Percentiles rank a stretch among this genome's conserved stretches.
These are phyloP conservation scores for Cytospora mali DNA, from an alignment of 2,329 filamentous ascomycete genomes.

Conservation along the genomic window DNA sequence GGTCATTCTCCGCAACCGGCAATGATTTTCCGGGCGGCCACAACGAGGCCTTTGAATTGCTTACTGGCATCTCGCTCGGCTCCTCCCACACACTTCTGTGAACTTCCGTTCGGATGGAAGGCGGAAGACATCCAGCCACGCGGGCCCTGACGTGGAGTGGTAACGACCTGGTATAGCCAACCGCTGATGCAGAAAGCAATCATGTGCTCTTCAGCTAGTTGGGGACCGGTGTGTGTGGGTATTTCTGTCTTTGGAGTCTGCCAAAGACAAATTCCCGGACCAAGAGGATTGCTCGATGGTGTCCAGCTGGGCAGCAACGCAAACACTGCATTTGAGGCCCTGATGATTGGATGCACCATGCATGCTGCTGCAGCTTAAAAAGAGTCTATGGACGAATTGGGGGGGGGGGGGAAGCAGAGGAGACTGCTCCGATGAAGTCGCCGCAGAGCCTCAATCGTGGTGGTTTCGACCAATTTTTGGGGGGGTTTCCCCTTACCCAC, in stretches of 20 bases:
- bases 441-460: slow-evolving; percentile 15
- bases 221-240: slow-evolving; percentile 20
- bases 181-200: slow-evolving; percentile 9
- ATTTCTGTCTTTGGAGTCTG: slow-evolving; percentile 10
- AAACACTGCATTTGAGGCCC: not conserved
- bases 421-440: slow-evolving; percentile 3
- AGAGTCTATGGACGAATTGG: slow-evolving; percentile 4
- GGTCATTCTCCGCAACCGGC: slow-evolving; percentile 2
- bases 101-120: slow-evolving; percentile 2
- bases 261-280: not conserved
- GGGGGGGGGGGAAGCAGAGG: not conserved
- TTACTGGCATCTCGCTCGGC: slow-evolving; percentile 1
- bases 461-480: not conserved
- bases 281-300: not conserved
- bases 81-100: not conserved
- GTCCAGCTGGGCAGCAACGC: not conserved
- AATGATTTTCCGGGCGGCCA: slow-evolving; percentile 11
- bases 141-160: slow-evolving; percentile 9
- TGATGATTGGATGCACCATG: slow-evolving; percentile 13
- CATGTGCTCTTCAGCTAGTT: slow-evolving; percentile 11
- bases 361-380: slow-evolving; percentile 14
- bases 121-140: slow-evolving; percentile 1
- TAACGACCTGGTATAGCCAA: slow-evolving; percentile 4
- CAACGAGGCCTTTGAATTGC: slow-evolving; percentile 3
- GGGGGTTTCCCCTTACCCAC: slow-evolving; percentile 13